Percentiles rank a stretch among this genome's conserved stretches.
Evolutionary conservation across 2,329 filamentous ascomycete species (phyloP).

Genomic region (Stagonosporopsis cucurbitacearum): DNA sequence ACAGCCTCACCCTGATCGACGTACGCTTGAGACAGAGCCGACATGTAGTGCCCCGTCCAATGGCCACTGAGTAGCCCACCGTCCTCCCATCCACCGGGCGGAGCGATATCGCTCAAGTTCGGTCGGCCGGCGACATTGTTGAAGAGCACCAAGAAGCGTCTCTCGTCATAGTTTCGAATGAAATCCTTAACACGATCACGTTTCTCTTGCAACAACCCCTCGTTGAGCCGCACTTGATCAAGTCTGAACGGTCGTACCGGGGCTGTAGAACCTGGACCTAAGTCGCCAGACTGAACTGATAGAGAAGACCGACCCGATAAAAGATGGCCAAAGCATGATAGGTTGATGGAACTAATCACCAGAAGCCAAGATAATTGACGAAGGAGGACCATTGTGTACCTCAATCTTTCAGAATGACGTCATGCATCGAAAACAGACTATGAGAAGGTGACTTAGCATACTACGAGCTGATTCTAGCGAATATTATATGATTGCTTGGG

Average conservation of each 20-base stretch:
- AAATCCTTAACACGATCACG: constrained; percentile 1
- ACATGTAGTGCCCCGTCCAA: constrained; percentile 10
- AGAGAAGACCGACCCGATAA: too few species aligned
- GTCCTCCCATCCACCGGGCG: constrained; percentile 7
- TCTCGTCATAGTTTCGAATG: constrained; percentile 3
- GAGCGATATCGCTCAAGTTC: neutral
- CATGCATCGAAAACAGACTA: neutral
- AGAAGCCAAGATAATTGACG: neutral
- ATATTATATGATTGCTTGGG: neutral
- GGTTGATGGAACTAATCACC: neutral
- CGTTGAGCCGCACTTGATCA: constrained; percentile 3
- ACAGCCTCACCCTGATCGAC: neutral
- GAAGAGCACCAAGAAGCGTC: constrained; percentile 6
- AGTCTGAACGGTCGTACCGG: constrained; percentile 6
- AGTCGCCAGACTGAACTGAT: neutral
- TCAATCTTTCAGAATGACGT: too few species aligned
- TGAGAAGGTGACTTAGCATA: neutral
- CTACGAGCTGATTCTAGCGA: neutral
- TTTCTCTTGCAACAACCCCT: constrained; percentile 6
- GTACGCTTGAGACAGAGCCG: constrained; percentile 6
- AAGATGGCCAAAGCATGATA: neutral
- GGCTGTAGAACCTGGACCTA: constrained; percentile 2
- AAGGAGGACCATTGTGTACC: neutral
- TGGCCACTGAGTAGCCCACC: constrained; percentile 7
- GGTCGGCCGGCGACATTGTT: constrained; percentile 3